phyloP scores from a whole-genome alignment of 768 basidiomycete species.

The Jaapia argillacea region DNA sequence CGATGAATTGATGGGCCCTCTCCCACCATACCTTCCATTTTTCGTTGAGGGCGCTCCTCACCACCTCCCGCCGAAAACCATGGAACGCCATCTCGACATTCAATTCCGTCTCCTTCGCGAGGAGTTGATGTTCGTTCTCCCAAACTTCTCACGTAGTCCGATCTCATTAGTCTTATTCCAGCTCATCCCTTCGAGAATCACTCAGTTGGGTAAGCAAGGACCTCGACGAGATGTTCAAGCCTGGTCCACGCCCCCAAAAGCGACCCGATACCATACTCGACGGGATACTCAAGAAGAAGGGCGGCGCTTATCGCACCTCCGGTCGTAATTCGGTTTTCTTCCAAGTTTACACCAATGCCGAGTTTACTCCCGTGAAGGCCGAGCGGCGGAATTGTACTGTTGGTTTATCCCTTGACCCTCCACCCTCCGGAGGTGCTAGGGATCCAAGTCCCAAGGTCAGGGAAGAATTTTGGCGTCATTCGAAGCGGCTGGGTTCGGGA shows the following conservation, averaged over 20 bases:
- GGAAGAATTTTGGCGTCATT: constrained; percentile 49
- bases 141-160: not conserved
- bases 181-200: no score
- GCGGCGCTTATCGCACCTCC: constrained; percentile 46
- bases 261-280: constrained; percentile 27
- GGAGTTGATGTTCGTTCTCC: constrained; percentile 59
- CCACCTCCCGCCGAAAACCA: constrained; percentile 42
- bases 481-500: constrained; percentile 50
- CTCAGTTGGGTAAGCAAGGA: constrained; percentile 40
- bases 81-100: constrained; percentile 60
- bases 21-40: constrained; percentile 50
- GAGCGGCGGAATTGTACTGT: constrained; percentile 44
- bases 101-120: constrained; percentile 71
- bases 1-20: constrained; percentile 41
- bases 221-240: constrained; percentile 37
- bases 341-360: constrained; percentile 48
- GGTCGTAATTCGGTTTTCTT: constrained; percentile 43
- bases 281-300: constrained; percentile 35
- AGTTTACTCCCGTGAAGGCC: constrained; percentile 35
- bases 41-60: constrained; percentile 56
- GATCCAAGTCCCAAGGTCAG: constrained; percentile 27
- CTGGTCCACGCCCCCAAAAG: constrained; percentile 26
- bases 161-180: not conserved
- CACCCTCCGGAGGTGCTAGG: constrained; percentile 48
- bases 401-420: constrained; percentile 36